Conservation (phyloP, 768 basidiomycete genomes). For the Tylopilus rubrobrunneus region DNA sequence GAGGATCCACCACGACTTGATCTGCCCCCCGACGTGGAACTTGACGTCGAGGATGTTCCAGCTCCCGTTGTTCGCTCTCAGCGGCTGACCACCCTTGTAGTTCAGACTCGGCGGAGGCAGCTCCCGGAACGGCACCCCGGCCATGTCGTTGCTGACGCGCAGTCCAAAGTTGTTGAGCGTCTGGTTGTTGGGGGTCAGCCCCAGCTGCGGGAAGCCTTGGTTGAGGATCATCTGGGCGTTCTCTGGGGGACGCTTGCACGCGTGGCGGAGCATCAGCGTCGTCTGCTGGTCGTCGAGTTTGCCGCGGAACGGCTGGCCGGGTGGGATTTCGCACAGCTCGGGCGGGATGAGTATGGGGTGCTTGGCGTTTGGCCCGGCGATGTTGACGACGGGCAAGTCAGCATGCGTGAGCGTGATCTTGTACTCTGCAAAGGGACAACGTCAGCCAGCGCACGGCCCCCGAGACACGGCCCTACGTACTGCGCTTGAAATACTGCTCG, state of each 20-base stretch:
- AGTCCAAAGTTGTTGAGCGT: conserved; percentile 57
- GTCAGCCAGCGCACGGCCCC: conserved; percentile 1
- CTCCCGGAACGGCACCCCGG: conserved; percentile 60
- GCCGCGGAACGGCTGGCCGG: conserved; percentile 57
- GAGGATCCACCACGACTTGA: conserved; percentile 64
- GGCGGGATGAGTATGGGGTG: conserved; percentile 50
- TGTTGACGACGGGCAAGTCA: conserved; percentile 55
- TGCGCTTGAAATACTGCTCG: conserved; percentile 57
- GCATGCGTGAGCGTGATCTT: conserved; percentile 47
- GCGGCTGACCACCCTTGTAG: conserved; percentile 46
- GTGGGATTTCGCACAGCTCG: conserved; percentile 64
- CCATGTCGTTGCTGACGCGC: conserved; percentile 53
- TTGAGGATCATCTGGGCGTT: conserved; percentile 58
- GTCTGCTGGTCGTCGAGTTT: conserved; percentile 62
- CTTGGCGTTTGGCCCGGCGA: conserved; percentile 34
- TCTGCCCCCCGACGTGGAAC: conserved; percentile 53
- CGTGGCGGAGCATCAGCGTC: conserved; percentile 63
- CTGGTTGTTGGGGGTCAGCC: conserved; percentile 38
- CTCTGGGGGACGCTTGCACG: conserved; percentile 57
- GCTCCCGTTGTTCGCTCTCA: conserved; percentile 51
- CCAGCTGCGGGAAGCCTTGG: conserved; percentile 56
- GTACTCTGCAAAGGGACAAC: conserved; percentile 44
- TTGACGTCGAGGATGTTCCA: conserved; percentile 78
- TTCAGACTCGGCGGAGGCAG: conserved; percentile 54
- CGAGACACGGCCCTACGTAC: conserved; percentile 36